Evolutionary conservation across 2,329 filamentous ascomycete genomes (phyloP).

Genomic region (Hypoxylon sp.): DNA sequence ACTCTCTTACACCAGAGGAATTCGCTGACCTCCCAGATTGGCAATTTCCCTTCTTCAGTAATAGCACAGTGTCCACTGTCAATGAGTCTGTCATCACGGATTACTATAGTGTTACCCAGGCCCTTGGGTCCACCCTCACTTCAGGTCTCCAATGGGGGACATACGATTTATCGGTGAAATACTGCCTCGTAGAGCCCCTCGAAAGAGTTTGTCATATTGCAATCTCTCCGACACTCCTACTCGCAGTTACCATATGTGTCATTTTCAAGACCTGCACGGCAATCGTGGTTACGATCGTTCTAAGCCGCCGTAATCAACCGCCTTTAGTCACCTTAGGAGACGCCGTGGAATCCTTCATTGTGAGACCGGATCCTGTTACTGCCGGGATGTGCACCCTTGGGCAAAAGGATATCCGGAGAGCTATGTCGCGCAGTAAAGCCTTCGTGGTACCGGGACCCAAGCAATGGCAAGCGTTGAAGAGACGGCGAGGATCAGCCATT

Average conservation of each 20-base stretch:
- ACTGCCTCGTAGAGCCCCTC: constrained; percentile 44
- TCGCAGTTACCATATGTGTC: constrained; percentile 52
- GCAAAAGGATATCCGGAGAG: constrained; percentile 34
- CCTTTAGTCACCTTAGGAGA: constrained; percentile 67
- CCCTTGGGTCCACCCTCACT: constrained; percentile 12
- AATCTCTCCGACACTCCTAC: constrained; percentile 42
- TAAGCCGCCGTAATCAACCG: constrained; percentile 55
- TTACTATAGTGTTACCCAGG: background rate
- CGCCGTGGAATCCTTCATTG: constrained; percentile 66
- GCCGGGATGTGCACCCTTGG: constrained; percentile 40
- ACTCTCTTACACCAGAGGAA: background rate
- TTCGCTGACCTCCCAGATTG: constrained; percentile 8
- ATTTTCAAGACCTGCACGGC: constrained; percentile 60
- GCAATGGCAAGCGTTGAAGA: constrained; percentile 26
- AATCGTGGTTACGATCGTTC: constrained; percentile 52
- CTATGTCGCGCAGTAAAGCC: constrained; percentile 1
- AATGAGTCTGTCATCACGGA: constrained; percentile 1
- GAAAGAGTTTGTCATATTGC: constrained; percentile 42
- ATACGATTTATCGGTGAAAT: constrained; percentile 34
- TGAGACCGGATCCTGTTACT: constrained; percentile 62
- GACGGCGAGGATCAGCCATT: constrained; percentile 30
- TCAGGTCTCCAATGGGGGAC: constrained; percentile 30
- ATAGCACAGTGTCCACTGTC: background rate
- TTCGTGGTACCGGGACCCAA: constrained; percentile 28
- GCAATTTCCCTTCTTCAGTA: constrained; percentile 29